Evolutionary conservation across 2,329 filamentous ascomycete genomes (phyloP).

Genomic region (Penicillium hesseltinei): DNA sequence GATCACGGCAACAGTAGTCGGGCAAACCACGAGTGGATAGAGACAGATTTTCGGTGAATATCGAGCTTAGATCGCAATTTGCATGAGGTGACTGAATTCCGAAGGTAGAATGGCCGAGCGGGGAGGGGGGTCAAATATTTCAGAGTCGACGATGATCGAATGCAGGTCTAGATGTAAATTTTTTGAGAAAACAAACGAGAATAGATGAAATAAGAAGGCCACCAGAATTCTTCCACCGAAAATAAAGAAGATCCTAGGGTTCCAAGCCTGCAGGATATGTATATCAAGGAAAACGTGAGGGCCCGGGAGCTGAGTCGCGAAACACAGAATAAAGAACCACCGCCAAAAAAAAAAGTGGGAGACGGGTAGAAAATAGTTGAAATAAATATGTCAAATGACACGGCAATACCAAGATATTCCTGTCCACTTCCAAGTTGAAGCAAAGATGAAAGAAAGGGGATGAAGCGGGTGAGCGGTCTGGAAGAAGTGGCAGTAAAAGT

Average conservation of each 20-base stretch:
- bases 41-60: background rate
- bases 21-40: background rate
- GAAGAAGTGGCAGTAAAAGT: slow-evolving; percentile 18
- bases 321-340: slow-evolving; percentile 4
- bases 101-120: slow-evolving; percentile 18
- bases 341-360: background rate
- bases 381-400: background rate
- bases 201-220: background rate
- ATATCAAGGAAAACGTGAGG: slow-evolving; percentile 12
- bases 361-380: background rate
- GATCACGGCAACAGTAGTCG: background rate
- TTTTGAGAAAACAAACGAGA: background rate
- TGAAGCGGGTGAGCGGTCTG: slow-evolving; percentile 23
- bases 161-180: slow-evolving; percentile 4
- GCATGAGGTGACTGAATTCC: slow-evolving; percentile 17
- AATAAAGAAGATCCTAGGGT: background rate
- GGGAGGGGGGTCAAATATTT: slow-evolving; percentile 14
- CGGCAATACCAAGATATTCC: background rate
- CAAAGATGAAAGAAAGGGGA: slow-evolving; percentile 25
- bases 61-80: slow-evolving; percentile 12
- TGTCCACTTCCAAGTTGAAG: slow-evolving; percentile 1
- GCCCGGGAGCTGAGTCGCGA: slow-evolving; percentile 17
- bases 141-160: slow-evolving; percentile 8
- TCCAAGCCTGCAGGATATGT: slow-evolving; percentile 7
- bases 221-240: slow-evolving; percentile 7